Percentiles rank a stretch among this genome's conserved stretches.
Evolutionary conservation across 352 stramenopile species (phyloP).

Genomic region (Globisporangium acanthophoron): DNA sequence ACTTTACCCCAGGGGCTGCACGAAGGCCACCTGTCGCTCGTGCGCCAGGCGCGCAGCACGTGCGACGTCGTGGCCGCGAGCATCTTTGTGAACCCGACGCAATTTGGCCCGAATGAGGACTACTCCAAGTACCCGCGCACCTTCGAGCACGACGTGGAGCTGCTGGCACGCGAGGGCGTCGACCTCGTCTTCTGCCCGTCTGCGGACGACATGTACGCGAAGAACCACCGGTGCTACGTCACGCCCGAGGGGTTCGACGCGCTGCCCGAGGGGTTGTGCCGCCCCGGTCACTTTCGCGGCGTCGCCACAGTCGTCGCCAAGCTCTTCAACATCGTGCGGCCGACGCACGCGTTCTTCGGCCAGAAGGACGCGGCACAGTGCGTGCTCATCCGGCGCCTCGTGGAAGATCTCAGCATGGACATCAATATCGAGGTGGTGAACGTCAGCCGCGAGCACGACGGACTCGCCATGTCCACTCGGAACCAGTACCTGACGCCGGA

Average conservation of each 20-base stretch:
- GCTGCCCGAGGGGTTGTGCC: slow-evolving; percentile 87
- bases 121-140: slow-evolving; percentile 97
- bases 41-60: slow-evolving; percentile 77
- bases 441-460: slow-evolving; percentile 93
- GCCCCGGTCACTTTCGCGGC: slow-evolving; percentile 96
- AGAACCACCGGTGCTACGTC: slow-evolving; percentile 87
- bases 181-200: slow-evolving; percentile 89
- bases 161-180: slow-evolving; percentile 84
- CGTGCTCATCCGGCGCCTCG: slow-evolving; percentile 93
- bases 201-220: slow-evolving; percentile 85
- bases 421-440: slow-evolving; percentile 89
- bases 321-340: slow-evolving; percentile 98
- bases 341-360: slow-evolving; percentile 97
- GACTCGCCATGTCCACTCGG: slow-evolving; percentile 96
- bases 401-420: slow-evolving; percentile 96
- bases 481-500: slow-evolving; percentile 96
- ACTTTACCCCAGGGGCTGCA: slow-evolving; percentile 85
- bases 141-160: slow-evolving; percentile 90
- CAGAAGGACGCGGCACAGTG: slow-evolving; percentile 99
- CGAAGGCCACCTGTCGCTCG: slow-evolving; percentile 91
- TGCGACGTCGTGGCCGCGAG: slow-evolving; percentile 95
- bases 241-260: slow-evolving; percentile 93
- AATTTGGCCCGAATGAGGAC: slow-evolving; percentile 98
- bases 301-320: slow-evolving; percentile 99
- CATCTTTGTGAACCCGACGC: slow-evolving; percentile 99